Base-by-base conservation (phyloP, 208 protist species). In the Trypanosoma mega region DNA sequence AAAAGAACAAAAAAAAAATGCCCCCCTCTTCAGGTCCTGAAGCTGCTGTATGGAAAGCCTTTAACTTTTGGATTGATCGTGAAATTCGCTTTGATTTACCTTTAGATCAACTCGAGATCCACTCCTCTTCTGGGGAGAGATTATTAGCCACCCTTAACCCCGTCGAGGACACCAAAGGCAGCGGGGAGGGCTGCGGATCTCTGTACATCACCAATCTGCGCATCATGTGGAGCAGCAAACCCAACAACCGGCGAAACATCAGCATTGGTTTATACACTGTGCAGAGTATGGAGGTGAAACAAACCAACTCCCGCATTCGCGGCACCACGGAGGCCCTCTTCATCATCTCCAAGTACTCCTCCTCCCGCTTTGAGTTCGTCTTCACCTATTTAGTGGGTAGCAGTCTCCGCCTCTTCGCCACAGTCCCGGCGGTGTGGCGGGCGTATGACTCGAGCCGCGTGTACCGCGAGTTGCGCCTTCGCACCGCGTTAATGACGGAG, bases 91-190 rank as follows among this genome's bases (percentile, higher is more conserved):
- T 98, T 72, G 96, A 98, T 63, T 51, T 85, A 4, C 7, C 57
- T 0, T 0, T 47, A 9, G 20, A 37, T 14, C 74, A 82, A 11
- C 57, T 98, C 23, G 50, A 66, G 26, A 62, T 93, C 24, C 79
- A 90, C 29, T 72, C 67, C 20, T 24, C 24, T 5, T 72, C 79
- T 27, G 85, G 80, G 2, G 97, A 98, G 70, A 51, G 76, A 14
- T 55, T 87, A 16, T 88, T 93, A 48, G 82, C 93, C 45, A 81
- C 68, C 20, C 73, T 98, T 52, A 52, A 76, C 29, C 39, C 80
- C 8, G 82, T 98, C 1, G 96, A 98, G 62, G 97, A 99, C 70
- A 98, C 89, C 4, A 98, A 99, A 67, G 97, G 97, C 33, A 98
- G 97, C 76, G 94, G 85, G 57, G 97, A 97, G 16, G 78, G 97